Evolutionary conservation across 345 rosid genomes (phyloP), one percentile per base, ranked within the genome.

Genomic region (Salix caprea): DNA sequence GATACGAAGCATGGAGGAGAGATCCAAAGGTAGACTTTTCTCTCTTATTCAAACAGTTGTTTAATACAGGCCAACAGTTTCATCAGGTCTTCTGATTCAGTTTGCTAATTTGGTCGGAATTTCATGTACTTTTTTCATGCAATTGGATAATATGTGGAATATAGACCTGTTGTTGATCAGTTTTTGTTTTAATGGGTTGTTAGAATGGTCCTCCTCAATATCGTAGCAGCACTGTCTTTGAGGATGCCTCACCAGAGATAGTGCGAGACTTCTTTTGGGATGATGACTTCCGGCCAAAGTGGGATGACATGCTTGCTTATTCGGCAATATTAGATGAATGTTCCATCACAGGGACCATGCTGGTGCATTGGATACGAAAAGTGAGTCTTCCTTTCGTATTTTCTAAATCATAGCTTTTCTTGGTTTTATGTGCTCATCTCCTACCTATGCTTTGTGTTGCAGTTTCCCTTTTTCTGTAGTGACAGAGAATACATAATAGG

Each of bases 251-350:
- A 1, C 86, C 98, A 12, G 90, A 87, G 84, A 61, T 79, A 67
- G 82, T 91, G 80, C 90, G 94, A 80, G 96, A 91, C 77, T 92
- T 92, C 73, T 94, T 90, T 71, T 91, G 96, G 98, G 98, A 79
- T 42, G 74, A 79, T 74, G 91, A 85, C 67, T 94, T 90, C 74
- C 85, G 95, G 71, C 78, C 85, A 30, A 83, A 83, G 72, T 94
- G 98, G 96, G 96, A 92, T 74, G 87, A 90, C 80, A 94, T 90
- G 98, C 98, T 94, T 76, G 80, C 87, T 48, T 61, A 65, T 78
- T 82, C 89, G 65, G 69, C 84, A 15, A 87, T 82, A n/a, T 61
- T 87, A 67, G 91, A 89, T 30, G 91, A 89, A 69, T 90, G 94
- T 76, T 81, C 82, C 28, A 79, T 67, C 10, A 84, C 90, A 1